phyloP scores from a whole-genome alignment of 2,329 filamentous ascomycete species.

The Fusarium multiceps region DNA sequence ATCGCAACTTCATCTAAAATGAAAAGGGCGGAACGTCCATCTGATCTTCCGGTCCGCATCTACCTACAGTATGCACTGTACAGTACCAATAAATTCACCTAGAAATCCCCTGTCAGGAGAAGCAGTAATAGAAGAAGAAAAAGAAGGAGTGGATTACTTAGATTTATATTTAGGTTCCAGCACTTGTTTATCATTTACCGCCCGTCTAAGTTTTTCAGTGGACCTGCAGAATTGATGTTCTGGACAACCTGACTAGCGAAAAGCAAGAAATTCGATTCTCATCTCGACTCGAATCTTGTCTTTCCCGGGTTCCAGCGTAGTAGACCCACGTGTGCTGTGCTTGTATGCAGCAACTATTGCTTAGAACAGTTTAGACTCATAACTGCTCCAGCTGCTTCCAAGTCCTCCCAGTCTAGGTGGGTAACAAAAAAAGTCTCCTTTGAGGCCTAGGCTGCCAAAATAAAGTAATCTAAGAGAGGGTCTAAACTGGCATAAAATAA shows the following conservation, averaged over 20 bases:
- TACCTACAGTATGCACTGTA: neutral
- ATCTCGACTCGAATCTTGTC: neutral
- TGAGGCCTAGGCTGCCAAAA: too few species aligned
- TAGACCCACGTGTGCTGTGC: slow-evolving; percentile 25
- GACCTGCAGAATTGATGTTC: neutral
- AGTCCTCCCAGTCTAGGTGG: neutral
- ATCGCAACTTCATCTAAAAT: slow-evolving; percentile 8
- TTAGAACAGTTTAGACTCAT: slow-evolving; percentile 20
- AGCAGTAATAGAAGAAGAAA: neutral
- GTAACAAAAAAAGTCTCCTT: too few species aligned
- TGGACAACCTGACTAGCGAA: neutral
- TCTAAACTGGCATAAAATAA: too few species aligned
- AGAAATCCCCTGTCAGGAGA: slow-evolving; percentile 18
- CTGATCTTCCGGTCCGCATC: slow-evolving; percentile 18
- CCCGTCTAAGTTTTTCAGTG: neutral
- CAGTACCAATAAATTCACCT: slow-evolving; percentile 5
- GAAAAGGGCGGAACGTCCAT: slow-evolving; percentile 29
- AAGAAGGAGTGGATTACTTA: neutral
- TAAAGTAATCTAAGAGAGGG: too few species aligned
- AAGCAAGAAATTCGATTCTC: slow-evolving; percentile 12
- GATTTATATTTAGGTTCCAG: slow-evolving; percentile 30
- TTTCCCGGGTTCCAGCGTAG: neutral
- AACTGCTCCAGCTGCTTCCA: slow-evolving; percentile 4
- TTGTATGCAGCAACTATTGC: slow-evolving; percentile 24
- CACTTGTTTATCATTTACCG: slow-evolving; percentile 5